Conservation (phyloP, 179 eudicot genomes). For the Silene coronaria region DNA sequence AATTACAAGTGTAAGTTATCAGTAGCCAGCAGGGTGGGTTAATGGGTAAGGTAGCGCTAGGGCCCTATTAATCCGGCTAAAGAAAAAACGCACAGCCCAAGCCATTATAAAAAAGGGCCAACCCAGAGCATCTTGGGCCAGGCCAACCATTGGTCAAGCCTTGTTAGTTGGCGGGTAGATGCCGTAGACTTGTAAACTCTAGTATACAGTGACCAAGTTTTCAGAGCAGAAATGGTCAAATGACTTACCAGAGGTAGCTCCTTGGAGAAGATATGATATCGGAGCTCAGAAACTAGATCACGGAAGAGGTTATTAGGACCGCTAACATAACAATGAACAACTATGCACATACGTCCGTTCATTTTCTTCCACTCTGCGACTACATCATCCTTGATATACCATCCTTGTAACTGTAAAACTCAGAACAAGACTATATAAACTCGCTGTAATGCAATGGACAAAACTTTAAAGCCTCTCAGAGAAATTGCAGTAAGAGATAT, state of each 20-base stretch:
- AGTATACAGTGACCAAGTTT: neutral
- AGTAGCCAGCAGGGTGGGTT: neutral
- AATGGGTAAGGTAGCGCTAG: neutral
- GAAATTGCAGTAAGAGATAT: too few relatives aligned
- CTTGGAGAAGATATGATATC: conserved; percentile 86
- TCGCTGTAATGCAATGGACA: neutral
- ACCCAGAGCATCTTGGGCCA: neutral
- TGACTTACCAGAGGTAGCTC: conserved; percentile 79
- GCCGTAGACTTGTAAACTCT: too few relatives aligned
- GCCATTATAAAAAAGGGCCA: neutral
- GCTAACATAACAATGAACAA: conserved; percentile 77
- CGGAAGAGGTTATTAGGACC: conserved; percentile 65
- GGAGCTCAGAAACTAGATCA: conserved; percentile 69
- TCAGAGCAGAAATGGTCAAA: neutral
- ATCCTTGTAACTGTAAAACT: conserved; percentile 63
- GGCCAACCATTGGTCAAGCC: neutral
- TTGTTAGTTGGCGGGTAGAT: too few relatives aligned
- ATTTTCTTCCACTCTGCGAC: conserved; percentile 85
- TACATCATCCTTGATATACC: conserved; percentile 90
- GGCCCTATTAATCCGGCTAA: neutral
- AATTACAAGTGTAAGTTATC: neutral
- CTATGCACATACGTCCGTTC: conserved; percentile 56
- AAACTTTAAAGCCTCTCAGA: neutral
- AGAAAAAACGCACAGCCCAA: too few relatives aligned
- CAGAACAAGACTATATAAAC: conserved; percentile 1